Percentiles rank a stretch among this genome's conserved stretches.
phyloP scores from a whole-genome alignment of 495 filamentous ascomycete species.

The Friedmanniomyces endolithicus region DNA sequence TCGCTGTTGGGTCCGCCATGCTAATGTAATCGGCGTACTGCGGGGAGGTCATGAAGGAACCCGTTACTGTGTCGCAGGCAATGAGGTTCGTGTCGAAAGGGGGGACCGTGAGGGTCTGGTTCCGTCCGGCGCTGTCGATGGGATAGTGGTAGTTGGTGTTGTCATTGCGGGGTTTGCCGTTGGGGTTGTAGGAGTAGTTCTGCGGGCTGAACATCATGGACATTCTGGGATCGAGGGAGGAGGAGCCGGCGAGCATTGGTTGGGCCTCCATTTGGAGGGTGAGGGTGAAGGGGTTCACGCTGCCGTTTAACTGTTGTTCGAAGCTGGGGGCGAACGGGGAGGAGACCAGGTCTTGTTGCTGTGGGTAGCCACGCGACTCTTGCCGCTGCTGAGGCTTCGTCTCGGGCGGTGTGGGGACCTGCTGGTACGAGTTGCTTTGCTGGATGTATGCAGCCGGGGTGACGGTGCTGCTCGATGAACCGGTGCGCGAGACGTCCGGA shows the following conservation, averaged over 20 bases:
- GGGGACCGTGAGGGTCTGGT: slow-evolving; percentile 16
- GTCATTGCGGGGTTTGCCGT: slow-evolving; percentile 6
- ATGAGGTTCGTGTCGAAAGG: slow-evolving; percentile 12
- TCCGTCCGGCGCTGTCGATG: slow-evolving; percentile 1
- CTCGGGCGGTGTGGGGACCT: not conserved
- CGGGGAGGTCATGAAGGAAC: not conserved
- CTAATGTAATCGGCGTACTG: no score
- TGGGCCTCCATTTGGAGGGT: slow-evolving; percentile 39
- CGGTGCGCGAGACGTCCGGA: slow-evolving; percentile 11
- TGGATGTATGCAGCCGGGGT: not conserved
- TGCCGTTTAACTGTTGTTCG: not conserved
- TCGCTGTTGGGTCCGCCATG: no score
- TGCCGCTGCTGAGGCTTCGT: not conserved
- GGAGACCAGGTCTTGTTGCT: not conserved
- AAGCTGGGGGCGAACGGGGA: slow-evolving; percentile 6
- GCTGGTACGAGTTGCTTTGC: slow-evolving; percentile 3
- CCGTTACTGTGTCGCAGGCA: not conserved
- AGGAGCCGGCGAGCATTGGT: slow-evolving; percentile 30
- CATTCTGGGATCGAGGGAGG: slow-evolving; percentile 21
- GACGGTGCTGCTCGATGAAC: not conserved
- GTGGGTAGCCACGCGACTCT: not conserved
- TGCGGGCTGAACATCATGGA: slow-evolving; percentile 6
- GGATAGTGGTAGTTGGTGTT: no score
- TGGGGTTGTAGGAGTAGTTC: slow-evolving; percentile 31
- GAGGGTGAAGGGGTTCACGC: slow-evolving; percentile 31